A percentile compares a stretch with the other conserved stretches of the same genome.
Conservation (phyloP, 164 flowering plant genomes). For the Annona squamosa region DNA sequence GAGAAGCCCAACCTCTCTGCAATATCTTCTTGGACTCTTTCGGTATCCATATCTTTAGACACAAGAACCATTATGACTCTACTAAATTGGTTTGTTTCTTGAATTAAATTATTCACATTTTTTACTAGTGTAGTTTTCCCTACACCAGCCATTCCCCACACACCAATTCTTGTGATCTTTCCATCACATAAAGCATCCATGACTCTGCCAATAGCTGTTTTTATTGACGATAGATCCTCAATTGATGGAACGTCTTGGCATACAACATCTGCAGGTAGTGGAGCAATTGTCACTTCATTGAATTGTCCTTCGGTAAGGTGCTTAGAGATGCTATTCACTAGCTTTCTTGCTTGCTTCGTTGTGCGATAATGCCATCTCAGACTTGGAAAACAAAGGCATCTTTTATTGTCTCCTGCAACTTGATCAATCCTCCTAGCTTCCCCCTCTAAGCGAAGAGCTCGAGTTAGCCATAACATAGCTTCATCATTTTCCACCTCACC, state of each 20-base stretch:
- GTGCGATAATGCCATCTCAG: background rate
- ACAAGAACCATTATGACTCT: background rate
- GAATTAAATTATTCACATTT: background rate
- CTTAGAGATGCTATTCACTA: background rate
- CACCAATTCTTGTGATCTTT: background rate
- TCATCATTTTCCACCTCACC: background rate
- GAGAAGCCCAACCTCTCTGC: background rate
- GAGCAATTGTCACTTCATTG: background rate
- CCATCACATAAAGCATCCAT: conserved; percentile 6
- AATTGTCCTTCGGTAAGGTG: background rate
- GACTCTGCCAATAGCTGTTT: background rate
- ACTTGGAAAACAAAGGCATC: background rate
- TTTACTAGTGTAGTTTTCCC: conserved; percentile 8
- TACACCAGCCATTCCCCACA: conserved; percentile 12
- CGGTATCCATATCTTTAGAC: background rate
- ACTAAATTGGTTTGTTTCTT: background rate
- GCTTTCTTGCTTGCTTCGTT: conserved; percentile 1
- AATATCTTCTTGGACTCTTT: background rate
- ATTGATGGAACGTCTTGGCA: background rate
- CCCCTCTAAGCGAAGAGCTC: background rate
- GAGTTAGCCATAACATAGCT: background rate
- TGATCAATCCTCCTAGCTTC: background rate
- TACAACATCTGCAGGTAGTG: background rate
- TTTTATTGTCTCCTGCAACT: background rate
- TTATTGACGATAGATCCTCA: background rate